phyloP scores from a whole-genome alignment of 2,329 filamentous ascomycete species.

The Fusarium globosum region DNA sequence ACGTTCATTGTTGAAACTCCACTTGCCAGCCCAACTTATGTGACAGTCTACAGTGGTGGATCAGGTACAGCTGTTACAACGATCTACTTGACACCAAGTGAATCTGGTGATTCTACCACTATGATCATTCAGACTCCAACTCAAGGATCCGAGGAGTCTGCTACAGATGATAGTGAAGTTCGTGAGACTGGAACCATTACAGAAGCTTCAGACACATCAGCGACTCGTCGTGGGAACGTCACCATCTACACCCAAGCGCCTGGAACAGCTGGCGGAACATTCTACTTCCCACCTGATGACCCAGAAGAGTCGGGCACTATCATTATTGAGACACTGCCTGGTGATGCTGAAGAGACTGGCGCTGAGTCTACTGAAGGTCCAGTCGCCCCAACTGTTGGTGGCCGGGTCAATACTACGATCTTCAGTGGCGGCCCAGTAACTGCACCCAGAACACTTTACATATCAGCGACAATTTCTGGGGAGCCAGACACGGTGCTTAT shows the following conservation, averaged over 20 bases:
- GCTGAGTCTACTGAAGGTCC: neutral
- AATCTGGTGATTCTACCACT: neutral
- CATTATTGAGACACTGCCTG: neutral
- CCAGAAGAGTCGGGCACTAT: slow-evolving; percentile 1
- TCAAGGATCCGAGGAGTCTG: neutral
- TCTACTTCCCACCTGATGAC: slow-evolving; percentile 13
- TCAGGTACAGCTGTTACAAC: neutral
- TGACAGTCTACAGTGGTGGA: slow-evolving; percentile 4
- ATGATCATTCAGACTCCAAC: slow-evolving; percentile 26
- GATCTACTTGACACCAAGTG: neutral
- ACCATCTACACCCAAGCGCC: slow-evolving; percentile 5
- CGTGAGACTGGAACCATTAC: neutral
- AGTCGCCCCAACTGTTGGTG: neutral
- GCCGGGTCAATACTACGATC: slow-evolving; percentile 1
- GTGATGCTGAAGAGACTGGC: neutral
- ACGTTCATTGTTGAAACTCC: slow-evolving; percentile 8
- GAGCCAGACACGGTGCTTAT: slow-evolving; percentile 15
- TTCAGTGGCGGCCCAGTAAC: slow-evolving; percentile 14
- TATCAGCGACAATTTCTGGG: slow-evolving; percentile 1
- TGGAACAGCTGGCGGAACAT: neutral
- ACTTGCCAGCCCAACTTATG: neutral
- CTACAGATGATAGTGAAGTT: accelerated
- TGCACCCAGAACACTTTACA: neutral
- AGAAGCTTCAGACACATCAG: neutral
- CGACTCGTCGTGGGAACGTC: neutral